Evolutionary conservation across 2,329 filamentous ascomycete species (phyloP), one percentile per base, ranked within the genome.

Genomic region (Calonectria ilicicola): DNA sequence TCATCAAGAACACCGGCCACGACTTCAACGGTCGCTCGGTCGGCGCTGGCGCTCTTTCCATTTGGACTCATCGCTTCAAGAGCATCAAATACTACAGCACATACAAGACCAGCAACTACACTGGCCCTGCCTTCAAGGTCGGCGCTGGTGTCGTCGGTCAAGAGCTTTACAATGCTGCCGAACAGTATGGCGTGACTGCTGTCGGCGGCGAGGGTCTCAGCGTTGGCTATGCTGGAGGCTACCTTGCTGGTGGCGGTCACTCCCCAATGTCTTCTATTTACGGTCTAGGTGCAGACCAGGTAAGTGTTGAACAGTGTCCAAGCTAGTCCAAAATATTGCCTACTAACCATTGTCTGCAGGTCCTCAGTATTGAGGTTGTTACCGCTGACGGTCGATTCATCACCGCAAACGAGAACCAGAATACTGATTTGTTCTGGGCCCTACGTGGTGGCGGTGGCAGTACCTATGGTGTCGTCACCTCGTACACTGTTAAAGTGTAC

Each of bases 21-120:
- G 86, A 88, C 72, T 88, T 87, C 76, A 81, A 83, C 7, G 91
- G 91, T 38, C 90, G 88, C 1, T 77, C 75, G 14, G 89, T 89
- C 0, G 91, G 91, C n/a, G 88, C 87, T 32, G 91, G 91, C 2
- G 85, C 88, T 0, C 80, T 92, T 3, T 85, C 86, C 8, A 83
- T 92, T 65, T 92, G 91, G 86, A 91, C 87, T 9, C 89, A 91
- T 72, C 81, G 86, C 74, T 85, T 92, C 67, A 87, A 90, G 77
- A 82, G 85, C 27, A 79, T 81, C 38, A 62, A 81, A 64, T 72
- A 76, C 51, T 80, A 79, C 69, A 74, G 78, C 47, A 67, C 67
- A 29, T 68, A 65, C 19, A 70, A 75, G 44, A 70, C 70, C 5
- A 73, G 77, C 10, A 62, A 56, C 3, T 84, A 88, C 78, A 76